Percentiles rank a stretch among this genome's conserved stretches.
phyloP scores from a whole-genome alignment of 768 basidiomycete genomes.

The Daedaleopsis sinensis region DNA sequence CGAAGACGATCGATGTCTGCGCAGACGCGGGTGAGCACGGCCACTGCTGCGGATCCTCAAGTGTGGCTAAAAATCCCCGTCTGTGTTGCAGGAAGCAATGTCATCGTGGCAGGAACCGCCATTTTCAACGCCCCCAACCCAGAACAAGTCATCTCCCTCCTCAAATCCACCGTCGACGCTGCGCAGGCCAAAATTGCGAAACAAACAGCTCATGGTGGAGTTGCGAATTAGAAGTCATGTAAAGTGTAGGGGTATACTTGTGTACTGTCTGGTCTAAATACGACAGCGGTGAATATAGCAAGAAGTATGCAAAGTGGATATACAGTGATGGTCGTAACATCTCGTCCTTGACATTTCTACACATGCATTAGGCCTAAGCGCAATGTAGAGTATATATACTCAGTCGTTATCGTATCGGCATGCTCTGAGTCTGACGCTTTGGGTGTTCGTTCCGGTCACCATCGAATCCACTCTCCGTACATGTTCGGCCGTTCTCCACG shows the following conservation, averaged over 20 bases:
- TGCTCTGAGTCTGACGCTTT: neutral
- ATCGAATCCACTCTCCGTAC: conserved; percentile 82
- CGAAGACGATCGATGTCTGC: conserved; percentile 84
- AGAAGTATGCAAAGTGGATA: neutral
- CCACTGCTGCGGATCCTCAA: neutral
- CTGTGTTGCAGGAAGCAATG: conserved; percentile 78
- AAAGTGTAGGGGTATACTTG: conserved; percentile 12
- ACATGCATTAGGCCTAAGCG: neutral
- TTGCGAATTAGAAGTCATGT: neutral
- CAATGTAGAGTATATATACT: conserved; percentile 5
- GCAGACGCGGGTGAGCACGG: conserved; percentile 74
- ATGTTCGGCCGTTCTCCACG: conserved; percentile 92
- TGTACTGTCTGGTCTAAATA: conserved; percentile 14
- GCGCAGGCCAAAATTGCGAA: conserved; percentile 55
- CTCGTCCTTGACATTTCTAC: neutral
- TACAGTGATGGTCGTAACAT: neutral
- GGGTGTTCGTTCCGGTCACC: conserved; percentile 32
- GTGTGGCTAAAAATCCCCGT: neutral
- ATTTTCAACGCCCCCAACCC: conserved; percentile 86
- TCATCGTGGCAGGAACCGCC: conserved; percentile 97
- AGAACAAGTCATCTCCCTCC: conserved; percentile 68
- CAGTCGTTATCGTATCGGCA: neutral
- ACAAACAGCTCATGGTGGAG: neutral
- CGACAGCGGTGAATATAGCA: conserved; percentile 1
- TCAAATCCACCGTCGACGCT: conserved; percentile 71